phyloP scores from a whole-genome alignment of 306 rosid species.

The Aeschynomene evenia region DNA sequence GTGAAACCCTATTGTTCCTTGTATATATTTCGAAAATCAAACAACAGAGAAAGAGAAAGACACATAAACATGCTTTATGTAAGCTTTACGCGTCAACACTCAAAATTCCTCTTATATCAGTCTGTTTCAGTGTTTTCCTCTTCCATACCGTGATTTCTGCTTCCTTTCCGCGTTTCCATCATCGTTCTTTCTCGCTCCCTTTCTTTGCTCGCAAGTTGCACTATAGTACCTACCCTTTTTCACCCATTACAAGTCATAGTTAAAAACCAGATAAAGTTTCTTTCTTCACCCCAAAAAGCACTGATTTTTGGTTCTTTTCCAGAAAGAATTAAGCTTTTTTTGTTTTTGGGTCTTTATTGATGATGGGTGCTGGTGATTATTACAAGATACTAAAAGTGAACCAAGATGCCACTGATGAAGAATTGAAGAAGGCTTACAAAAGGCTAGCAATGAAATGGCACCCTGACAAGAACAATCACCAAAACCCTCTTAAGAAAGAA shows the following conservation, averaged over 20 bases:
- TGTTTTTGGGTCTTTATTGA: background rate
- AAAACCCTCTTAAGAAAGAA: conserved; percentile 38
- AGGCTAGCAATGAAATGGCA: conserved; percentile 71
- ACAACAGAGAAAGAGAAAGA: no score
- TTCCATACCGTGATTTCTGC: conserved; percentile 19
- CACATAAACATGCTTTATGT: background rate
- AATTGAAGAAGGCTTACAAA: conserved; percentile 68
- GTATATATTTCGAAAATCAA: no score
- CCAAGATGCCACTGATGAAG: conserved; percentile 58
- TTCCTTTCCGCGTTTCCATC: conserved; percentile 4
- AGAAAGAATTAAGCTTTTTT: background rate
- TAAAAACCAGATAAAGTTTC: conserved; percentile 6
- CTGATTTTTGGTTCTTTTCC: background rate
- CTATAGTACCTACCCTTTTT: conserved; percentile 19
- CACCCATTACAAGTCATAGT: background rate
- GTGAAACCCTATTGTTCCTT: no score
- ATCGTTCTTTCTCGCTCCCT: no score
- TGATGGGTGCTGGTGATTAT: conserved; percentile 67
- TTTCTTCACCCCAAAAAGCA: background rate
- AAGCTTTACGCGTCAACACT: background rate
- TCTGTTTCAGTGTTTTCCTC: background rate
- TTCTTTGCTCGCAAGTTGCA: background rate
- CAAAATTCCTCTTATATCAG: background rate
- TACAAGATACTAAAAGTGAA: conserved; percentile 68
- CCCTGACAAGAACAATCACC: conserved; percentile 61